These are phyloP conservation scores for Pyrus betulifolia DNA, from an alignment of 306 rosid genomes.

Conservation along the genomic window DNA sequence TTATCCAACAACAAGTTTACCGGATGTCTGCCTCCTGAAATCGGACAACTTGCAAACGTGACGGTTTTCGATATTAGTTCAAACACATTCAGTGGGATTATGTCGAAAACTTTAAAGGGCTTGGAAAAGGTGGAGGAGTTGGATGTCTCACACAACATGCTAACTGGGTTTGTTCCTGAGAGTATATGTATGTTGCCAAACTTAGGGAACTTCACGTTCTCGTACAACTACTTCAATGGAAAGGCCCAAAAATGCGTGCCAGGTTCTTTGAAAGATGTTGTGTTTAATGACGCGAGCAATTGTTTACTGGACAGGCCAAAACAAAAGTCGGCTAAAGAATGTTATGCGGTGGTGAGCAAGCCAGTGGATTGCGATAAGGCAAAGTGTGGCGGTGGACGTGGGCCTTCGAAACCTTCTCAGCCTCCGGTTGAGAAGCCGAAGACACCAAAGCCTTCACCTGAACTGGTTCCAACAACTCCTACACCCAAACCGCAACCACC, in stretches of 20 bases:
- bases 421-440: slow-evolving; percentile 11
- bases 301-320: slow-evolving; percentile 59
- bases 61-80: slow-evolving; percentile 39
- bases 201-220: slow-evolving; percentile 50
- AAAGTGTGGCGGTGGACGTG: slow-evolving; percentile 32
- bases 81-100: slow-evolving; percentile 42
- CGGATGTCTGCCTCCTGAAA: slow-evolving; percentile 56
- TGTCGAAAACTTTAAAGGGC: slow-evolving; percentile 33
- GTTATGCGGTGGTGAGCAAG: slow-evolving; percentile 39
- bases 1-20: slow-evolving; percentile 34
- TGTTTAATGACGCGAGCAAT: slow-evolving; percentile 33
- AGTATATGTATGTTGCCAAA: slow-evolving; percentile 41
- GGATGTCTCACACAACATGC: slow-evolving; percentile 35
- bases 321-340: slow-evolving; percentile 32
- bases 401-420: neutral
- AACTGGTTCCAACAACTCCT: neutral
- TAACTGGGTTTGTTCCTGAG: slow-evolving; percentile 53
- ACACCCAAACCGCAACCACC: neutral
- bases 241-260: slow-evolving; percentile 49
- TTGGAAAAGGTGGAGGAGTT: slow-evolving; percentile 26
- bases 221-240: slow-evolving; percentile 54
- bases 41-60: slow-evolving; percentile 27
- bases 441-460: neutral
- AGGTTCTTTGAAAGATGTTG: slow-evolving; percentile 1
- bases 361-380: slow-evolving; percentile 64